Evolutionary conservation across 495 filamentous ascomycete species (phyloP), one percentile per base, ranked within the genome.

Genomic region (Rusavskia elegans): DNA sequence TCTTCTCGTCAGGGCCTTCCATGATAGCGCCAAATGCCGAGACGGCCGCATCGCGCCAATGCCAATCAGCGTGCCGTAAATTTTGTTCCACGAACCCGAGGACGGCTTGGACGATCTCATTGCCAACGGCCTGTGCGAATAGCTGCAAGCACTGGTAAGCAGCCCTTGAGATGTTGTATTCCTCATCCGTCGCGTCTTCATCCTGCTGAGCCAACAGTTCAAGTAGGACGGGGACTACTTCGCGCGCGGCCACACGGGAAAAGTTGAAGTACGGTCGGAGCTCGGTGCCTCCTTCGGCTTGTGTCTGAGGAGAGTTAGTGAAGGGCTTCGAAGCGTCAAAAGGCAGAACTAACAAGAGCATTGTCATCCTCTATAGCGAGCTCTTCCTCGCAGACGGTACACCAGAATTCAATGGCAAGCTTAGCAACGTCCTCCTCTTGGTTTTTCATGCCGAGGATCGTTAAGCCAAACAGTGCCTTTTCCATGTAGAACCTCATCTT

Each of bases 401-500:
- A 96, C 92, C 92, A 98, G 73, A 98, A 98, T 62, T 98, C 92
- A 55, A 98, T 87, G 23, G 92, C 92, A 27, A 98, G 77, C 75
- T 98, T 98, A 40, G 93, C 82, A 38, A 97, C 93, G 67, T 97
- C 92, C 65, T 98, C 92, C 59, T 98, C 92, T 10, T 86, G 84
- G 65, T 81, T 90, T 75, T 92, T 94, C 93, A 98, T 98, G 52
- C 92, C 93, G 71, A 95, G 80, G 54, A 97, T 93, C n/a, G 93
- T 98, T 14, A 98, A 76, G 44, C 93, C 92, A 65, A 97, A 98
- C 37, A 98, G 74, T 44, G 92, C 92, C 77, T 96, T 97, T 77
- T 98, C 93, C 92, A 98, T 98, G 73, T 98, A 98, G 71, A 94
- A 97, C 60, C 88, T 79, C 92, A 98, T 98, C 72, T 95, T 89